These are phyloP conservation scores for Papilionanthe hybrid DNA, from an alignment of 116 monocot species.

Conservation along the genomic window DNA sequence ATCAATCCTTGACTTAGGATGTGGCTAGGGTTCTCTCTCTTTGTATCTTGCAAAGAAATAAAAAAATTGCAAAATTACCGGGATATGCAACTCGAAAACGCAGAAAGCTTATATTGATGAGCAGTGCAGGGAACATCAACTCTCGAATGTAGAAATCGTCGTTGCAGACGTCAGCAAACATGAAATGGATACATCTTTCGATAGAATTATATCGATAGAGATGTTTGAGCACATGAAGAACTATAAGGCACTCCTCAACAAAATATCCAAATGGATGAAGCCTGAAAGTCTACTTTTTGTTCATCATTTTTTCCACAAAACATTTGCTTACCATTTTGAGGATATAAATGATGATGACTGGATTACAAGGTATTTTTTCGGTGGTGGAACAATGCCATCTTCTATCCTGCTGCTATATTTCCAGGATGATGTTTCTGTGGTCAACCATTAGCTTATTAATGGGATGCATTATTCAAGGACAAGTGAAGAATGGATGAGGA, in stretches of 20 bases:
- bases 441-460: constrained; percentile 87
- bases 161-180: constrained; percentile 83
- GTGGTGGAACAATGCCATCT: constrained; percentile 93
- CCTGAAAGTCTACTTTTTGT: constrained; percentile 65
- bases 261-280: constrained; percentile 92
- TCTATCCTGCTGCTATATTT: constrained; percentile 85
- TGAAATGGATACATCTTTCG: constrained; percentile 79
- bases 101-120: constrained; percentile 79
- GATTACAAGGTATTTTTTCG: constrained; percentile 91
- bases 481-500: constrained; percentile 94
- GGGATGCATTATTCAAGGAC: constrained; percentile 82
- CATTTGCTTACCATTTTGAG: constrained; percentile 95
- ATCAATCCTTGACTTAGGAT: constrained; percentile 78
- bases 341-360: constrained; percentile 93
- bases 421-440: constrained; percentile 86
- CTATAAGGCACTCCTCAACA: constrained; percentile 81
- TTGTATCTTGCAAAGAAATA: constrained; percentile 77
- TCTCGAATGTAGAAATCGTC: constrained; percentile 69
- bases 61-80: constrained; percentile 57
- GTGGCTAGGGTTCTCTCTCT: constrained; percentile 90
- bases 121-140: constrained; percentile 65
- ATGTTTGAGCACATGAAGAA: constrained; percentile 99
- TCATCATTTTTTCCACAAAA: constrained; percentile 86
- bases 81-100: constrained; percentile 83
- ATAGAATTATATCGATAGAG: constrained; percentile 86